Percentiles rank a stretch among this genome's conserved stretches.
Conservation (phyloP, 2,329 filamentous ascomycete species). For the Samsoniella hepiali region DNA sequence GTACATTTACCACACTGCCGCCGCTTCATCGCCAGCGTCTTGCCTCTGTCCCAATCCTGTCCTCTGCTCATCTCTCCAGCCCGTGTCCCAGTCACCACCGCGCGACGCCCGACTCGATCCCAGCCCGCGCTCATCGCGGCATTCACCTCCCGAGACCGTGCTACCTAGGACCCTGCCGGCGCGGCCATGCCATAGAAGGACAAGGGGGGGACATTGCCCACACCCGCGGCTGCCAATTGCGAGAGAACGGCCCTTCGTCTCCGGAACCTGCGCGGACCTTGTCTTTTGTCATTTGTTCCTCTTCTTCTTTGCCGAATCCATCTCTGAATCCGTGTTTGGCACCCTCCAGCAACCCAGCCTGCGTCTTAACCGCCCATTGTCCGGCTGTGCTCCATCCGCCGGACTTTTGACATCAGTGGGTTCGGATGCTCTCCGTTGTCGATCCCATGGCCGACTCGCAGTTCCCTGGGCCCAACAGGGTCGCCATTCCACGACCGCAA, state of each 20-base stretch:
- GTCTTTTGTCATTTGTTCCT: background rate
- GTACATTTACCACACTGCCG: background rate
- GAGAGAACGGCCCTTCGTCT: background rate
- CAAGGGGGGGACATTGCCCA: constrained; percentile 3
- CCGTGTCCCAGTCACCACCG: background rate
- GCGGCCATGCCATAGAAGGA: constrained; percentile 10
- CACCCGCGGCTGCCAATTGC: background rate
- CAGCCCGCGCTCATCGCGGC: background rate
- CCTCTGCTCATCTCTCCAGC: background rate
- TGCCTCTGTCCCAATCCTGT: background rate
- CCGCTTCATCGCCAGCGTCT: background rate
- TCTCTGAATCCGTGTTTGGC: background rate
- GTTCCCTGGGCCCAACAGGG: constrained; percentile 43
- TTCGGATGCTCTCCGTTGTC: constrained; percentile 14
- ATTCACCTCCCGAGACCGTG: background rate
- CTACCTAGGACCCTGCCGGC: background rate
- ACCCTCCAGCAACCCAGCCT: background rate
- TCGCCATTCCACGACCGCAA: constrained; percentile 68
- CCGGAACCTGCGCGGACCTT: background rate
- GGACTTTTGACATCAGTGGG: background rate
- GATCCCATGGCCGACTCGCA: constrained; percentile 25
- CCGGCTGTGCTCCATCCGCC: background rate
- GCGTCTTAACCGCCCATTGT: background rate
- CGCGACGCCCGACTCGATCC: background rate
- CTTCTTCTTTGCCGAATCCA: background rate